phyloP scores from a whole-genome alignment of 2,329 filamentous ascomycete genomes.

The Colletotrichum sp. region DNA sequence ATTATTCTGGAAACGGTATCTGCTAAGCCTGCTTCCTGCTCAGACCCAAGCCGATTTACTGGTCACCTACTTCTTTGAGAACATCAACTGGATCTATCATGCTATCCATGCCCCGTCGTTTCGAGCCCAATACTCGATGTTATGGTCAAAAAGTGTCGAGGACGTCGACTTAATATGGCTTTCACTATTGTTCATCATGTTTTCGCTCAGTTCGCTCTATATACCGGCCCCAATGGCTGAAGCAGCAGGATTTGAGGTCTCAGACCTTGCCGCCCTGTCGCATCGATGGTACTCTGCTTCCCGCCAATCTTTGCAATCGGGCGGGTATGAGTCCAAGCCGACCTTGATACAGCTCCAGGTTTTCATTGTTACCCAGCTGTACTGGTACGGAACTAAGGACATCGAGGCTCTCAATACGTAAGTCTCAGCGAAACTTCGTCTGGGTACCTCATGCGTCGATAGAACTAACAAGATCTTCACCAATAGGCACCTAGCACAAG shows the following conservation, averaged over 20 bases:
- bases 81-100: slow-evolving; percentile 35
- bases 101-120: slow-evolving; percentile 22
- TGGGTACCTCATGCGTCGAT: not conserved
- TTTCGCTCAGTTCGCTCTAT: slow-evolving; percentile 32
- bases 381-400: slow-evolving; percentile 35
- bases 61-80: slow-evolving; percentile 31
- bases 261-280: slow-evolving; percentile 25
- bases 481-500: not conserved
- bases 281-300: slow-evolving; percentile 30
- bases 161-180: slow-evolving; percentile 34
- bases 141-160: slow-evolving; percentile 28
- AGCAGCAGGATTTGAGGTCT: slow-evolving; percentile 24
- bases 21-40: slow-evolving; percentile 14
- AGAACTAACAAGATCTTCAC: not conserved
- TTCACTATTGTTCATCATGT: slow-evolving; percentile 31
- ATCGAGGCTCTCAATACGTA: slow-evolving; percentile 35
- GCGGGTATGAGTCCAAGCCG: slow-evolving; percentile 30
- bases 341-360: slow-evolving; percentile 25
- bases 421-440: not conserved
- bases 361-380: slow-evolving; percentile 27
- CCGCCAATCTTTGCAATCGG: slow-evolving; percentile 31
- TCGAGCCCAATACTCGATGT: slow-evolving; percentile 26
- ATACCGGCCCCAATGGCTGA: slow-evolving; percentile 27
- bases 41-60: slow-evolving; percentile 28
- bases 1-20: slow-evolving; percentile 18